phyloP scores from a whole-genome alignment of 257 asterid species.

The Fraxinus quadrangulata region DNA sequence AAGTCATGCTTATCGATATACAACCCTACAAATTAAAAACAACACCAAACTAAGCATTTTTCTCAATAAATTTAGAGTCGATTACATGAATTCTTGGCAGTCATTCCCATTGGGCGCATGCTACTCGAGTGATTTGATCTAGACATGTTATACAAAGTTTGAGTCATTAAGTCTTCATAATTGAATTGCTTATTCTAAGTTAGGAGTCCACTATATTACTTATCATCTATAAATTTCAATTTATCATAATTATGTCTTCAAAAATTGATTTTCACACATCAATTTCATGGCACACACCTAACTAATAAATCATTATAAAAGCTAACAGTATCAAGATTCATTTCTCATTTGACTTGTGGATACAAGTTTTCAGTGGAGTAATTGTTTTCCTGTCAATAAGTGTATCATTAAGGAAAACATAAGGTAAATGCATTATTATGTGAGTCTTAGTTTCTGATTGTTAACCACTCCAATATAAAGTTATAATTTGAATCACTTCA shows the following conservation, averaged over 20 bases:
- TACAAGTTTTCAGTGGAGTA: neutral
- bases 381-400: neutral
- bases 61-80: neutral
- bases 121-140: neutral
- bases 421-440: neutral
- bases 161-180: neutral
- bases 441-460: neutral
- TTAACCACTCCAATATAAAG: neutral
- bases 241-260: neutral
- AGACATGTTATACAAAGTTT: neutral
- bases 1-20: slow-evolving; percentile 83
- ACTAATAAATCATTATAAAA: neutral
- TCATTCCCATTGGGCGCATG: neutral
- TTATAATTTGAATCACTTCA: no score
- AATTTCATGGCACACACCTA: neutral
- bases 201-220: neutral
- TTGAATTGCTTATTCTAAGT: neutral
- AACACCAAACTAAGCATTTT: neutral
- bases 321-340: neutral
- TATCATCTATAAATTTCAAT: neutral
- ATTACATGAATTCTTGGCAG: neutral
- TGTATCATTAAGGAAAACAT: neutral
- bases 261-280: neutral
- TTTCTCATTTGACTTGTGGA: neutral
- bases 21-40: slow-evolving; percentile 65